A percentile compares a stretch with the other conserved stretches of the same genome.
These are phyloP conservation scores for Saturnispora galanensis DNA, from an alignment of 805 yeast species.

Conservation along the genomic window DNA sequence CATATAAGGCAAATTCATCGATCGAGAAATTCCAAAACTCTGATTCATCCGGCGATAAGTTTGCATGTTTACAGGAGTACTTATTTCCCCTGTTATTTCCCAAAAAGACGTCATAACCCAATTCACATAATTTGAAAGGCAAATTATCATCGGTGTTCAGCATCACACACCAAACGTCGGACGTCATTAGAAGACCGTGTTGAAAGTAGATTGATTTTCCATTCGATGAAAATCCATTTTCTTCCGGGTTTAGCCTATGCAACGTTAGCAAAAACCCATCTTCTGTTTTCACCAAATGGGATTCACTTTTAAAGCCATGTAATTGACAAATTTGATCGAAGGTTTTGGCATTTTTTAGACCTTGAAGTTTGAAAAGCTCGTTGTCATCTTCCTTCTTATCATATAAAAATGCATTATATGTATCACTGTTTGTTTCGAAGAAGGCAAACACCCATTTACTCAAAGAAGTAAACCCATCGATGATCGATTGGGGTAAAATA, in stretches of 20 bases:
- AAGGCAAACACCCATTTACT: constrained; percentile 16
- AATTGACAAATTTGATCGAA: constrained; percentile 58
- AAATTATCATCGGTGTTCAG: constrained; percentile 36
- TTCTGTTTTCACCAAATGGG: constrained; percentile 64
- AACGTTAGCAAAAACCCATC: constrained; percentile 71
- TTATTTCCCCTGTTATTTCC: constrained; percentile 93
- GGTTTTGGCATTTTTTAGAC: constrained; percentile 36
- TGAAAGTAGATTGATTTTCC: constrained; percentile 67
- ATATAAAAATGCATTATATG: constrained; percentile 18
- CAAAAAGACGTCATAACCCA: constrained; percentile 90
- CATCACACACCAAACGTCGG: constrained; percentile 56
- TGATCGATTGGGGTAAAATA: constrained; percentile 19
- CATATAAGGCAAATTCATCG: constrained; percentile 87
- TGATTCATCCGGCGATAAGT: constrained; percentile 28
- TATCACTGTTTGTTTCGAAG: constrained; percentile 16
- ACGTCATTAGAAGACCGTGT: constrained; percentile 84
- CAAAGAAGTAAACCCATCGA: constrained; percentile 17
- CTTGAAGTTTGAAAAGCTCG: constrained; percentile 20
- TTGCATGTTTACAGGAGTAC: constrained; percentile 71
- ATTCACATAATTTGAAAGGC: constrained; percentile 67
- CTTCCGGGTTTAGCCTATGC: constrained; percentile 48
- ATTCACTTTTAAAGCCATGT: constrained; percentile 65
- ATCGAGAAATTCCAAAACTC: constrained; percentile 87
- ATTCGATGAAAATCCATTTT: constrained; percentile 24
- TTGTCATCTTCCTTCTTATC: constrained; percentile 12